Evolutionary conservation across 2,329 filamentous ascomycete species (phyloP), one percentile per base, ranked within the genome.

Genomic region (Fusarium caatingaense): DNA sequence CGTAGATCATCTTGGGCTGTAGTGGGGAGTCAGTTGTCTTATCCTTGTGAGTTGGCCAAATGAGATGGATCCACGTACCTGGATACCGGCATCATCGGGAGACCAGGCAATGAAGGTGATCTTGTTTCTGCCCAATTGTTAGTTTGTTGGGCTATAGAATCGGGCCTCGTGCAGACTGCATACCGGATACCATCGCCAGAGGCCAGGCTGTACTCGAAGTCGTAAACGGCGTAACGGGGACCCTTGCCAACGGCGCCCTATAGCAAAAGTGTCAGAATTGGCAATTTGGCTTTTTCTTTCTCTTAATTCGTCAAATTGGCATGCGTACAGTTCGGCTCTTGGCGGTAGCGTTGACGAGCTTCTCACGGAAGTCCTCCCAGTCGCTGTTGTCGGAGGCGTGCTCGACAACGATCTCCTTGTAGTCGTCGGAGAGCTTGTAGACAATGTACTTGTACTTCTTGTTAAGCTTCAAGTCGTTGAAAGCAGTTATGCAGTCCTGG

Each of bases 1-100:
- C 92, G 86, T 95, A 96, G 81, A 94, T 87, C 93, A 96, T 96
- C 87, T 94, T 94, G 82, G 91, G 87, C 92, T 94, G 73, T 61
- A 27, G 30, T 47, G 34, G 20, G 30, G 21, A 48, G 72, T 72
- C 45, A 60, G 71, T 66, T 27, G 32, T 40, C 15, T 21, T 28
- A 34, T 44, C 16, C 54, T 37, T 15, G 8, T 20, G 25, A 27
- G 83, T 87, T 80, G 80, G 93, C 91, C 85, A 90, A 90, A 82
- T 92, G 86, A 72, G 86, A 83, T 72, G 92, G 25, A 23, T 42
- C 32, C 32, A 83, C 88, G 81, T 80, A 94, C 92, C 86, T 91
- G 91, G 82, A 94, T 86, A 73, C 87, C 84, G 71, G 93, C 92
- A 87, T 93, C 90, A 88, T 96, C 92, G 63, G 92, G 92, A 71